Conservation (phyloP, 208 protist genomes). For the Wallacemonas sp. region DNA sequence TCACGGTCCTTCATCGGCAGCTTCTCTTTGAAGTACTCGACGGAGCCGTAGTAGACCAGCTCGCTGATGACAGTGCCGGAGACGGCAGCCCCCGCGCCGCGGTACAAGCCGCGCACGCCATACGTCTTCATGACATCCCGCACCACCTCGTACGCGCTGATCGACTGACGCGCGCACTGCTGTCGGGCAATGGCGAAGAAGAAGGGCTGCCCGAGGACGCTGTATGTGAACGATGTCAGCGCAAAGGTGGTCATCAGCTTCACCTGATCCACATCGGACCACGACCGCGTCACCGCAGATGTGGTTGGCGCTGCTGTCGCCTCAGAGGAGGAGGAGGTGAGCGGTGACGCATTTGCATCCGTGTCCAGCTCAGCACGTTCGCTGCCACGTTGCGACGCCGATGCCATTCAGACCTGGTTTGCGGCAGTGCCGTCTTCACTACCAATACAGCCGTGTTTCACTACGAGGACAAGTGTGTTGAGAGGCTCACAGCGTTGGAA, state of each 20-base stretch:
- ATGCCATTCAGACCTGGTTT: no score
- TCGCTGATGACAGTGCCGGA: slow-evolving; percentile 77
- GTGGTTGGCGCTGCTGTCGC: slow-evolving; percentile 27
- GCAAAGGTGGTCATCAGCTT: slow-evolving; percentile 68
- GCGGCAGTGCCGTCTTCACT: no score
- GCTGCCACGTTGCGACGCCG: no score
- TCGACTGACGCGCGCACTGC: slow-evolving; percentile 52
- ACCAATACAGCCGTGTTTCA: no score
- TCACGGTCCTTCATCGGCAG: slow-evolving; percentile 54
- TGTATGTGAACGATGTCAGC: slow-evolving; percentile 66
- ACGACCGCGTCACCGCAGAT: slow-evolving; percentile 77
- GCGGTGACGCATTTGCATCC: slow-evolving; percentile 4
- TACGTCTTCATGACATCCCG: slow-evolving; percentile 42
- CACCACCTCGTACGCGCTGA: slow-evolving; percentile 47
- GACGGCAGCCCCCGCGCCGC: slow-evolving; percentile 58
- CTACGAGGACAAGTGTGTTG: no score
- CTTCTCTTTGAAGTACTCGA: slow-evolving; percentile 82
- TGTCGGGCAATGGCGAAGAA: slow-evolving; percentile 79
- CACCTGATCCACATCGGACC: slow-evolving; percentile 72
- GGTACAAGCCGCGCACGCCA: slow-evolving; percentile 64
- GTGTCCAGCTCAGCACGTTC: no score
- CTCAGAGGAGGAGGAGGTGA: slow-evolving; percentile 17
- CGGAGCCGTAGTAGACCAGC: slow-evolving; percentile 68
- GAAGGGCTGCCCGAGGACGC: slow-evolving; percentile 65
- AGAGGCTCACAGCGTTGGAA: no score